These are phyloP conservation scores for Globisporangium okanoganense DNA, from an alignment of 352 stramenopile species.

Conservation along the genomic window DNA sequence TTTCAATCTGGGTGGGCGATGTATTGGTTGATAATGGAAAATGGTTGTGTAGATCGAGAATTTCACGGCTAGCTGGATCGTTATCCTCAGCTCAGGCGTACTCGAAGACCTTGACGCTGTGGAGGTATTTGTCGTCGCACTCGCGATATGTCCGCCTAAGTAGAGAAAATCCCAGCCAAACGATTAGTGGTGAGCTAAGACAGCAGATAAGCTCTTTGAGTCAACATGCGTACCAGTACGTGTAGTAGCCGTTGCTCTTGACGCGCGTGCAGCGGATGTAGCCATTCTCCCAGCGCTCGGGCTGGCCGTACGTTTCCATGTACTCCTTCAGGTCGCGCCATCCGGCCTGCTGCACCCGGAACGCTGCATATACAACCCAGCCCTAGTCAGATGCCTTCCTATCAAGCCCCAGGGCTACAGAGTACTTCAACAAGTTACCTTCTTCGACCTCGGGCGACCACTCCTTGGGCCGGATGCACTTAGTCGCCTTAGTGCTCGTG, in stretches of 20 bases:
- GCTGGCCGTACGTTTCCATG: conserved; percentile 70
- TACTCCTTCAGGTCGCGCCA: conserved; percentile 82
- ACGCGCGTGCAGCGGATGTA: conserved; percentile 77
- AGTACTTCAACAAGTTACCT: conserved; percentile 19
- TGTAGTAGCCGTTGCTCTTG: conserved; percentile 83
- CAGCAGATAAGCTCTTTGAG: too few relatives aligned
- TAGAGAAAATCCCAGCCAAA: neutral
- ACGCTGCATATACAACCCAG: conserved; percentile 24
- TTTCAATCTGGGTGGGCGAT: neutral
- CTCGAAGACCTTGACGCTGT: conserved; percentile 77
- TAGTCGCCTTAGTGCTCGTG: conserved; percentile 48
- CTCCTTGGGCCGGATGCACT: conserved; percentile 64
- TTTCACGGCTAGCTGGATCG: neutral
- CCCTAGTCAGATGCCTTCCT: neutral
- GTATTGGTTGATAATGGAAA: neutral
- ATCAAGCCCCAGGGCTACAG: neutral
- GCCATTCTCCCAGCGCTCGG: conserved; percentile 68
- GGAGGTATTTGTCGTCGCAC: conserved; percentile 81
- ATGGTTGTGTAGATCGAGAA: neutral
- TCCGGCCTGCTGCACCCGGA: conserved; percentile 67
- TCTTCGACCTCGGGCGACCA: conserved; percentile 69
- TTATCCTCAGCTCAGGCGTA: conserved; percentile 33
- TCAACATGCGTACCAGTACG: conserved; percentile 47
- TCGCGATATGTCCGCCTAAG: conserved; percentile 54
- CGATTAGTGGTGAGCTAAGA: neutral